Percentiles rank a stretch among this genome's conserved stretches.
Conservation (phyloP, 495 filamentous ascomycete species). For the Xylaria palmicola region DNA sequence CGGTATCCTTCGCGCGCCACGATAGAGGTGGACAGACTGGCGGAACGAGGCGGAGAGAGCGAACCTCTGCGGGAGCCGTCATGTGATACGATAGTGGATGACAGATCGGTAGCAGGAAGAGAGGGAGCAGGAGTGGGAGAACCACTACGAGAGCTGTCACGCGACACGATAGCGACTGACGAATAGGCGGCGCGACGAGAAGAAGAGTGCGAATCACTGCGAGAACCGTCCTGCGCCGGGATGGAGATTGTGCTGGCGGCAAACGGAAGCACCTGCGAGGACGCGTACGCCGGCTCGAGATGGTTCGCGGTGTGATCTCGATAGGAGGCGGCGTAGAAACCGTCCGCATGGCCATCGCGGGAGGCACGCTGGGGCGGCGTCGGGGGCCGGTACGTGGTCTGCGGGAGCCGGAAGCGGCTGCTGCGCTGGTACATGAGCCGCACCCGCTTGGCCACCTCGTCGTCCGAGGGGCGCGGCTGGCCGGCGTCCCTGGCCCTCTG, state of each 20-base stretch:
- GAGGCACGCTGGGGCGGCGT: neutral
- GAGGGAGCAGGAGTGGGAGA: too few relatives aligned
- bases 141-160: neutral
- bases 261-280: neutral
- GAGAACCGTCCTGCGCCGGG: constrained; percentile 2
- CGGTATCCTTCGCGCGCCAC: too few relatives aligned
- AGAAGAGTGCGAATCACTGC: neutral
- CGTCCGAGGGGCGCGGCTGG: neutral
- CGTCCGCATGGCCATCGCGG: too few relatives aligned
- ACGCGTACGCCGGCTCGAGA: neutral
- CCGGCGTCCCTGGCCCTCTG: neutral
- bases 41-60: too few relatives aligned
- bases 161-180: neutral
- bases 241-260: neutral
- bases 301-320: neutral
- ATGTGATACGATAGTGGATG: too few relatives aligned
- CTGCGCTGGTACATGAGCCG: constrained; percentile 1
- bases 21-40: too few relatives aligned
- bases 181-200: neutral
- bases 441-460: neutral
- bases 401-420: neutral
- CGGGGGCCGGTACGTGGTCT: neutral
- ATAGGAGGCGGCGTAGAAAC: neutral
- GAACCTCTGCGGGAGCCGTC: too few relatives aligned
- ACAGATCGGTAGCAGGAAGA: too few relatives aligned